phyloP scores from a whole-genome alignment of 352 stramenopile species.

The Phytophthora macrochlamydospora region DNA sequence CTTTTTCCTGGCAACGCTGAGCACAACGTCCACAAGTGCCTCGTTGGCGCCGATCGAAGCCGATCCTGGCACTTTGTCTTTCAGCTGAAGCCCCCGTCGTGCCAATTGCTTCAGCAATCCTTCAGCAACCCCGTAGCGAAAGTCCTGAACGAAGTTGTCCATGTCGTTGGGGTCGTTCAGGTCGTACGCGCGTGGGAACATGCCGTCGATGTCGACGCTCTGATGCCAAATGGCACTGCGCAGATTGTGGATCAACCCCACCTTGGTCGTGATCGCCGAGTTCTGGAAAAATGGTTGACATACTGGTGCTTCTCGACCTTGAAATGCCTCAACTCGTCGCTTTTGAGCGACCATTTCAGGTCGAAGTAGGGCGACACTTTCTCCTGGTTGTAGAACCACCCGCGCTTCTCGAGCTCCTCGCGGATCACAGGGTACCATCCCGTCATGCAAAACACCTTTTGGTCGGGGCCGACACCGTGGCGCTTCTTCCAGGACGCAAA shows the following conservation, averaged over 20 bases:
- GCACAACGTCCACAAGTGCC: conserved; percentile 62
- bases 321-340: conserved; percentile 76
- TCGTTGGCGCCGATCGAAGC: conserved; percentile 45
- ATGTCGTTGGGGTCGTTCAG: conserved; percentile 85
- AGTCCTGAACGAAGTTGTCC: conserved; percentile 91
- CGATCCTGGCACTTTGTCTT: conserved; percentile 16
- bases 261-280: conserved; percentile 92
- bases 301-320: conserved; percentile 88
- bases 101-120: conserved; percentile 81
- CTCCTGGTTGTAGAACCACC: conserved; percentile 91
- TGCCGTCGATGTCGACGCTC: conserved; percentile 72
- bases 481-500: conserved; percentile 92
- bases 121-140: conserved; percentile 83
- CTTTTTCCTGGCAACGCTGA: conserved; percentile 61
- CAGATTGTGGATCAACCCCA: conserved; percentile 88
- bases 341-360: conserved; percentile 93
- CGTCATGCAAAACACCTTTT: conserved; percentile 92
- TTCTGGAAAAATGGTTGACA: conserved; percentile 94
- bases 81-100: conserved; percentile 21
- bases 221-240: conserved; percentile 82
- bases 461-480: conserved; percentile 68
- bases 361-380: conserved; percentile 88
- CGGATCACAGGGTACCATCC: conserved; percentile 93
- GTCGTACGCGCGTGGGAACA: conserved; percentile 92
- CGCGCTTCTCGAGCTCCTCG: conserved; percentile 85